Evolutionary conservation across 192 early-diverging fungal genomes (phyloP), one percentile per base, ranked within the genome.

Genomic region (Ambispora gerdemannii): DNA sequence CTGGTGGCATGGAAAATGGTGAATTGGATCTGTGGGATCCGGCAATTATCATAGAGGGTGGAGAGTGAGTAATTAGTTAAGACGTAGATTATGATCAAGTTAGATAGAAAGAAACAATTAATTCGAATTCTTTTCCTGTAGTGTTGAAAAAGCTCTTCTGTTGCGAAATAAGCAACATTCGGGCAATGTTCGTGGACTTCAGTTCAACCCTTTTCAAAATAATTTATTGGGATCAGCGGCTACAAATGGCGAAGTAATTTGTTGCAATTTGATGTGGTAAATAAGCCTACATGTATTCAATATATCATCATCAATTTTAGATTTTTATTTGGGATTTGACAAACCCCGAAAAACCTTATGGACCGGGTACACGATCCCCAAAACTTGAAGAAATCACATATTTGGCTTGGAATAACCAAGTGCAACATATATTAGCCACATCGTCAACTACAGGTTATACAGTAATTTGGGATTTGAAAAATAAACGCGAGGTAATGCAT

Each of bases 281-380:
- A n/a, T 27, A 67, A 15, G 35, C 36, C 30, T 59, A 8, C 50
- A 55, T 27, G 13, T 25, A n/a, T 24, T 11, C 72, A 35, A n/a
- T 25, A n/a, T 35, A 11, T 50, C 30, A 1, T 55, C 30, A 24
- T 51, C 22, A 30, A 6, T 20, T 49, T 24, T 77, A 94, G 91
- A 82, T 95, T 53, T 91, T 90, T 68, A 91, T 99, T 69, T 99
- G 97, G 97, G 97, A 99, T 82, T 80, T 97, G 61, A 87, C 86
- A 47, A 92, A 89, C 71, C 90, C 93, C 49, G 82, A 86, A 67
- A 95, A 90, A 75, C 95, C 95, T 43, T 94, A 93, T 75, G 87
- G 88, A 24, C 94, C 95, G 28, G 95, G 95, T 17, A 67, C 87
- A 15, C 83, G 89, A 33, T 97, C 97, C 2, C 80, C 87, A 76